These are phyloP conservation scores for Scolecobasidium constrictum DNA, from an alignment of 2,329 filamentous ascomycete genomes.

Conservation along the genomic window DNA sequence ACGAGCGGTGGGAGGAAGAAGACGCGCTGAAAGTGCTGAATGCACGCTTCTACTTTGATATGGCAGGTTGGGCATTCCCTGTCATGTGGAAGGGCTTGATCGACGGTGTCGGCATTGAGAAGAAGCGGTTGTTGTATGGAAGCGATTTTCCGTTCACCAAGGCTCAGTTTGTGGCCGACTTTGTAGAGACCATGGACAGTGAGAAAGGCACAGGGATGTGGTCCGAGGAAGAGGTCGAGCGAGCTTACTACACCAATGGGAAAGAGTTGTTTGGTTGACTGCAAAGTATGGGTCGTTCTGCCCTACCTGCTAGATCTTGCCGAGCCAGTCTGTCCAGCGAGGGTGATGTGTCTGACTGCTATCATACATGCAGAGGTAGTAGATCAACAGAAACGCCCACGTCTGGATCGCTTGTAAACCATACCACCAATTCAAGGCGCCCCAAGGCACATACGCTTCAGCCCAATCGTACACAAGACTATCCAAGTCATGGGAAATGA, in stretches of 20 bases:
- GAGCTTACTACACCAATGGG: constrained; percentile 4
- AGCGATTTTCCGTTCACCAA: constrained; percentile 43
- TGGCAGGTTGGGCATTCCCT: constrained; percentile 40
- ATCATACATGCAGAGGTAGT: too few species aligned
- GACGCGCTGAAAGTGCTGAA: constrained; percentile 22
- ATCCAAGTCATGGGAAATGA: too few species aligned
- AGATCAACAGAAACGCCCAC: too few species aligned
- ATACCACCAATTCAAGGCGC: too few species aligned
- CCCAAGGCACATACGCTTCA: too few species aligned
- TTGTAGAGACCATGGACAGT: constrained; percentile 32
- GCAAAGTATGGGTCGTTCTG: too few species aligned
- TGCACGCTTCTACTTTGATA: constrained; percentile 40
- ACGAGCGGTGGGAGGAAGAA: constrained; percentile 20
- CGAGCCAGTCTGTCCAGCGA: too few species aligned
- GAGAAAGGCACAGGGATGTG: constrained; percentile 18
- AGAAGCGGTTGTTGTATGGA: constrained; percentile 38
- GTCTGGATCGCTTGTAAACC: too few species aligned
- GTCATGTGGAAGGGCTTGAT: constrained; percentile 39
- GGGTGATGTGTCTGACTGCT: too few species aligned
- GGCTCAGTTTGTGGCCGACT: constrained; percentile 22
- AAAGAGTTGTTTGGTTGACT: constrained; percentile 9
- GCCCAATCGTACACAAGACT: too few species aligned
- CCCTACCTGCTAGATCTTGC: too few species aligned
- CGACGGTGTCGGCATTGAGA: constrained; percentile 25
- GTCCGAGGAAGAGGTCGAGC: constrained; percentile 5